Conservation (phyloP, 768 basidiomycete genomes). For the Mycena venus region DNA sequence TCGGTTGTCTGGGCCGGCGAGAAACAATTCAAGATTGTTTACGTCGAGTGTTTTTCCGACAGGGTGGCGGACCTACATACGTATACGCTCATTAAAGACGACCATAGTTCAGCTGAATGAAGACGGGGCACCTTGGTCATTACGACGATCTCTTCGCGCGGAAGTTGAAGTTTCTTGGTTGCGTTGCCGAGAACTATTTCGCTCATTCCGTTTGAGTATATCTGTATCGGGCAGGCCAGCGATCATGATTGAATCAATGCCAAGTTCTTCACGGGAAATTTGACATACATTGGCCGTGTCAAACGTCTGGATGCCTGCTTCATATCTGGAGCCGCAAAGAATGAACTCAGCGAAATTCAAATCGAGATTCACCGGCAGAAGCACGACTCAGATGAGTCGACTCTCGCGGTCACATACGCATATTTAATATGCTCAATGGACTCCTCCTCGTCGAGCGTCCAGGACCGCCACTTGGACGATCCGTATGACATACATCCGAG, state of each 20-base stretch:
- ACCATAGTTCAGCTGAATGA: background rate
- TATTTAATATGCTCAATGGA: conserved; percentile 51
- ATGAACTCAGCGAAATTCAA: background rate
- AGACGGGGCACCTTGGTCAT: conserved; percentile 67
- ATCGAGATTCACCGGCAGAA: background rate
- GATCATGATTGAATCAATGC: background rate
- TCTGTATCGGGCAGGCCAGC: conserved; percentile 45
- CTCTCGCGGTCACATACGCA: background rate
- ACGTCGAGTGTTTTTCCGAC: background rate
- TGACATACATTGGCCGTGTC: conserved; percentile 64
- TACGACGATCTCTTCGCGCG: conserved; percentile 81
- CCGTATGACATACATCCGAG: conserved; percentile 43
- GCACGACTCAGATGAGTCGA: background rate
- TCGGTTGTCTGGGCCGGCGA: conserved; percentile 1
- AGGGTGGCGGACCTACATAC: background rate
- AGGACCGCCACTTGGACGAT: conserved; percentile 42
- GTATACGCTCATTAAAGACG: background rate
- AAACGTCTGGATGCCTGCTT: conserved; percentile 73
- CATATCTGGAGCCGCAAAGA: conserved; percentile 48
- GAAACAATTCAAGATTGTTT: background rate
- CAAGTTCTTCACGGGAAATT: background rate
- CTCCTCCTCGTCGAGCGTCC: conserved; percentile 52
- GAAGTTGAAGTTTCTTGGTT: conserved; percentile 53
- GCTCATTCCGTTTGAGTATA: conserved; percentile 74
- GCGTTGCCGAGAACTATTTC: conserved; percentile 72